Evolutionary conservation across 306 rosid species (phyloP).

Genomic region (Elaeagnus macrophylla): DNA sequence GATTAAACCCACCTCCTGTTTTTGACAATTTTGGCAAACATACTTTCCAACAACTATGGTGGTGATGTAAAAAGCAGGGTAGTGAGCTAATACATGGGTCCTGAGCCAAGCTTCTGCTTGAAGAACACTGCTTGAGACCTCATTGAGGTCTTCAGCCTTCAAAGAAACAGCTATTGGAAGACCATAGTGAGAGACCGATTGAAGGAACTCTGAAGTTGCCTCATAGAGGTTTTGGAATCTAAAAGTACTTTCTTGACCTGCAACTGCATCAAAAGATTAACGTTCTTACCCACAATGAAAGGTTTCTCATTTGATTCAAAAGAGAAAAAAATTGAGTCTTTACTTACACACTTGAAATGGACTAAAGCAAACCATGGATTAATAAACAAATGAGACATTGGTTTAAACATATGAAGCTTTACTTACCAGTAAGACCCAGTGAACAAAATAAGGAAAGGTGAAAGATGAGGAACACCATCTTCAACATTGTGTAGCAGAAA

Average conservation of each 20-base stretch:
- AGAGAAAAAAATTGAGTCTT: neutral
- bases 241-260: conserved; percentile 38
- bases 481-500: conserved; percentile 16
- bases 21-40: conserved; percentile 32
- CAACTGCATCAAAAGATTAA: conserved; percentile 32
- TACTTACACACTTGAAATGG: neutral
- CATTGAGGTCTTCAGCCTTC: conserved; percentile 27
- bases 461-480: conserved; percentile 27
- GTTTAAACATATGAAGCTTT: neutral
- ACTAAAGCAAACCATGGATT: conserved; percentile 2
- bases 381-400: neutral
- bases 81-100: conserved; percentile 45
- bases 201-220: conserved; percentile 22
- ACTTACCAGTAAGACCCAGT: conserved; percentile 42
- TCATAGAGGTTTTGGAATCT: conserved; percentile 38
- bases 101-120: conserved; percentile 74
- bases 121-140: conserved; percentile 47
- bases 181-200: conserved; percentile 24
- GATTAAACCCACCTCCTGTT: conserved; percentile 20
- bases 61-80: conserved; percentile 57
- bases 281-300: neutral
- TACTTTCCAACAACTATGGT: conserved; percentile 45
- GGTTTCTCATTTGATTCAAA: neutral
- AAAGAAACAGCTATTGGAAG: conserved; percentile 58
- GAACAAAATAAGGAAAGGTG: conserved; percentile 27